phyloP scores from a whole-genome alignment of 495 filamentous ascomycete species.

The Podospora conica region DNA sequence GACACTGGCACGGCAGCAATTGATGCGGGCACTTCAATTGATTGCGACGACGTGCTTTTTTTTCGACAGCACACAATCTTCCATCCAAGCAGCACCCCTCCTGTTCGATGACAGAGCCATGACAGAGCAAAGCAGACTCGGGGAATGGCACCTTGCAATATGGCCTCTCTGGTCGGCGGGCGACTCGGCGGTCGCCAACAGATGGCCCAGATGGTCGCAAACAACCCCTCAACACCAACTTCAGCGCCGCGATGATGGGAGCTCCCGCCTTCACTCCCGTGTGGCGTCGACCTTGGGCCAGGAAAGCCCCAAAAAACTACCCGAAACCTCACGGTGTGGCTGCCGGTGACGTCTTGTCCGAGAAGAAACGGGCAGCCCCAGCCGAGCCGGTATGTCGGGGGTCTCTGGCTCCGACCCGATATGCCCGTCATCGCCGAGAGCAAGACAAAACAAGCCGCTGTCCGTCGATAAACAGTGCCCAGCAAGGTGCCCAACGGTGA shows the following conservation, averaged over 20 bases:
- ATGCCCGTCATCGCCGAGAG: background rate
- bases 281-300: background rate
- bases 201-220: too few relatives aligned
- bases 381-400: background rate
- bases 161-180: background rate
- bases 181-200: too few relatives aligned
- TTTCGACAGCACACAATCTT: background rate
- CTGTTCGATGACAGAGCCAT: background rate
- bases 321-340: background rate
- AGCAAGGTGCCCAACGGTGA: background rate
- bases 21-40: background rate
- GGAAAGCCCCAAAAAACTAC: background rate
- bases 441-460: too few relatives aligned
- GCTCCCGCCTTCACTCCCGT: background rate
- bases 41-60: background rate
- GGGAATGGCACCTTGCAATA: background rate
- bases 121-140: background rate
- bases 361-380: too few relatives aligned
- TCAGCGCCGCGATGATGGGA: background rate
- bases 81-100: background rate
- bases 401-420: background rate
- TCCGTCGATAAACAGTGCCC: background rate
- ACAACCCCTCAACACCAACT: background rate
- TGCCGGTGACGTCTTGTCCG: background rate
- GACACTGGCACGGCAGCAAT: background rate